These are phyloP conservation scores for Trichoderma gracile DNA, from an alignment of 2,329 filamentous ascomycete species.

Conservation along the genomic window DNA sequence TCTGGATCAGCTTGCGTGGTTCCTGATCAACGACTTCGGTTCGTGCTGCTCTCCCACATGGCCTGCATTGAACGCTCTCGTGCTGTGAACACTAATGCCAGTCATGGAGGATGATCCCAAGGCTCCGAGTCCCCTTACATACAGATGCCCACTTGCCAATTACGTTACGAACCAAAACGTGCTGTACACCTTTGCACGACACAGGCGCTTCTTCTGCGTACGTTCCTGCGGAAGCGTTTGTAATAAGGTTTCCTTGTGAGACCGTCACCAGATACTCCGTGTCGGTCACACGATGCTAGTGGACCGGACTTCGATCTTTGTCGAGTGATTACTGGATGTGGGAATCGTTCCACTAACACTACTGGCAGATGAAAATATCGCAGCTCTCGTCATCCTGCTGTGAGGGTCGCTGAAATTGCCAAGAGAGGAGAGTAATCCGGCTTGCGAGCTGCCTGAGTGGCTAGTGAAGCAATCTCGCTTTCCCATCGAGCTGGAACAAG, in stretches of 20 bases:
- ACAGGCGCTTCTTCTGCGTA: no score
- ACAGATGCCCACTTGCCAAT: background rate
- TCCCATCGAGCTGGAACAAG: background rate
- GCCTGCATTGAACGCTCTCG: background rate
- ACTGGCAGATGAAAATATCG: background rate
- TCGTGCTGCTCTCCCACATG: background rate
- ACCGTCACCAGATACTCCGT: conserved; percentile 21
- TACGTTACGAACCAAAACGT: background rate
- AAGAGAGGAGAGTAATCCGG: conserved; percentile 11
- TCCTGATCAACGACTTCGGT: background rate
- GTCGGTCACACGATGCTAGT: conserved; percentile 18
- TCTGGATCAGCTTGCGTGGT: background rate
- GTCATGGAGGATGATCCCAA: background rate
- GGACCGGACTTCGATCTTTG: conserved; percentile 9
- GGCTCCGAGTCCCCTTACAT: background rate
- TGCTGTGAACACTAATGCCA: no score
- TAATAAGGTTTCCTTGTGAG: conserved; percentile 15
- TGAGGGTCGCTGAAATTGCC: conserved; percentile 12
- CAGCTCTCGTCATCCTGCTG: background rate
- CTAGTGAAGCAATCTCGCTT: conserved; percentile 11
- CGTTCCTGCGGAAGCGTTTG: background rate
- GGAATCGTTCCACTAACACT: background rate
- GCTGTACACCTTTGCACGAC: background rate
- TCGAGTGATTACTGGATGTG: background rate
- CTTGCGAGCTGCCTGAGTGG: background rate